Evolutionary conservation across 2,329 filamentous ascomycete species (phyloP), one percentile per base, ranked within the genome.

Genomic region (Phialemonium atrogriseum): DNA sequence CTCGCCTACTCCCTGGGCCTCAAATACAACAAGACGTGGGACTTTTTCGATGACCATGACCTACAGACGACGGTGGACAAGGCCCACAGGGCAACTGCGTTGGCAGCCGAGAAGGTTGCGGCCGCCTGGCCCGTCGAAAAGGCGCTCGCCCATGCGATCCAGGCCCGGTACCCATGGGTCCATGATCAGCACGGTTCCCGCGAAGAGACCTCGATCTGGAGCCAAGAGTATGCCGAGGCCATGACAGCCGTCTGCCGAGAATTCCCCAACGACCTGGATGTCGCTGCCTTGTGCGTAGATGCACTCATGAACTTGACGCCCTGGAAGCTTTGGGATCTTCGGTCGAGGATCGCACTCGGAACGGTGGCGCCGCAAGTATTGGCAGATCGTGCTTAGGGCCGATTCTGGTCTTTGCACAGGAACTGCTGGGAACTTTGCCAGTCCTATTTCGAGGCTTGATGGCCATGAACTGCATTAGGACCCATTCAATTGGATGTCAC

Each of bases 1-100:
- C 55, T 82, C 5, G 77, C 83, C 0, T 87, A 82, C 49, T 64
- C 77, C 2, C 57, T 83, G 0, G 84, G 83, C 0, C 83, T 83
- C 4, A 87, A 89, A 47, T 78, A 77, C 52, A 73, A 88, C 58
- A 85, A 87, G 47, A 77, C 82, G 0, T 87, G 84, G 84, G 69
- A 74, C 17, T 65, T 74, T 14, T 85, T 87, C 41, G 79, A 81
- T 33, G 55, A 65, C 1, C 54, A 62, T 0, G 82, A 87, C 41
- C 58, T 80, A 5, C 52, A 61, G 9, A 52, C 46, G 0, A 70
- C 65, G 1, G 58, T 80, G 5, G 42, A 46, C 12, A 41, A 48
- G 21, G 55, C 56, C 0, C 50, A 58, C 24, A 29, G 34, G 3
- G 54, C 56, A 14, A 39, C 55, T 3, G 39, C 42, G 13, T 35